These are phyloP conservation scores for Tetraselmis striata DNA, from an alignment of 139 green algal species.

Conservation along the genomic window DNA sequence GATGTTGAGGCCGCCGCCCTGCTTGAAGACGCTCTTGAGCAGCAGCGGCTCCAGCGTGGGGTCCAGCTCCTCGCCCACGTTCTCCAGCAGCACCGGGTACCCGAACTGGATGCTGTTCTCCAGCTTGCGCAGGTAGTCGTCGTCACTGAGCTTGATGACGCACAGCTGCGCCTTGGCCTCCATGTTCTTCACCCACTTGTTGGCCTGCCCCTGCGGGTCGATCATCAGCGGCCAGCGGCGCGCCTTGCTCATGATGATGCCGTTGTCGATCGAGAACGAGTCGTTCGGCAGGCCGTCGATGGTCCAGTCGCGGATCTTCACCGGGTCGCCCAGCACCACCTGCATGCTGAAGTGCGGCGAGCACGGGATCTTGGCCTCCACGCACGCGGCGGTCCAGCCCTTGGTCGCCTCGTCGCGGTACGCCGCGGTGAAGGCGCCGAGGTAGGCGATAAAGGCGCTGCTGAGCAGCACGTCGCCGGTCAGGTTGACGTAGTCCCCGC, in stretches of 20 bases:
- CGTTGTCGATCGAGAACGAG: conserved; percentile 75
- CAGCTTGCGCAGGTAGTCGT: conserved; percentile 66
- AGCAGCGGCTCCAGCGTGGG: conserved; percentile 74
- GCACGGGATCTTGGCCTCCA: conserved; percentile 26
- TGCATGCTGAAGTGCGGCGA: conserved; percentile 22
- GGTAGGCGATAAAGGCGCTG: conserved; percentile 65
- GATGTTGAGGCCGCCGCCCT: conserved; percentile 35
- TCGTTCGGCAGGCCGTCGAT: conserved; percentile 80
- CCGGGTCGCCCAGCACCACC: conserved; percentile 57
- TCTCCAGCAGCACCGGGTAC: conserved; percentile 76
- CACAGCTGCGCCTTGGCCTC: conserved; percentile 54
- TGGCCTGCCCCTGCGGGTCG: conserved; percentile 76
- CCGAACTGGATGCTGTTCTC: conserved; percentile 78
- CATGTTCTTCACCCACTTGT: conserved; percentile 80
- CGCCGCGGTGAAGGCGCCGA: conserved; percentile 64
- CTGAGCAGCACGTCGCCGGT: conserved; percentile 73
- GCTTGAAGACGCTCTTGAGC: conserved; percentile 68
- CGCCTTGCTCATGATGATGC: conserved; percentile 63
- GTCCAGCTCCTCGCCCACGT: conserved; percentile 70
- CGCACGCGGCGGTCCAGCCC: conserved; percentile 44
- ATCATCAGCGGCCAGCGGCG: conserved; percentile 78
- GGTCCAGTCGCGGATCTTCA: conserved; percentile 71
- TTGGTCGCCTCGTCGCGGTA: conserved; percentile 47
- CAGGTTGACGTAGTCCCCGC: conserved; percentile 56
- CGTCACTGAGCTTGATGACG: conserved; percentile 71